These are phyloP conservation scores for Neopestalotiopsis sp. DNA, from an alignment of 2,329 filamentous ascomycete genomes.

Conservation along the genomic window DNA sequence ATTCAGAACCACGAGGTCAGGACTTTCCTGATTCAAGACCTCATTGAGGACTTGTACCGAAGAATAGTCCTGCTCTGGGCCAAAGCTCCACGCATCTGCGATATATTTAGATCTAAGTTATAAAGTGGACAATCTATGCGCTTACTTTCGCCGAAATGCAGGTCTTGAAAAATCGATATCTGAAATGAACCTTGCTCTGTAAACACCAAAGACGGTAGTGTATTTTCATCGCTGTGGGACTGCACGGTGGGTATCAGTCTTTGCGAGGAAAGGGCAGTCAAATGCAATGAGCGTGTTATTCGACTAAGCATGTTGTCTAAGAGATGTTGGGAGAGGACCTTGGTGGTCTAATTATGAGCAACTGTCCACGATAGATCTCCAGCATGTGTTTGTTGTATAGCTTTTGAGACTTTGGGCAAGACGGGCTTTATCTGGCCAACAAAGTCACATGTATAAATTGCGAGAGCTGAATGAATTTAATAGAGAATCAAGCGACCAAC, in stretches of 20 bases:
- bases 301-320: not conserved
- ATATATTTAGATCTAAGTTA: not conserved
- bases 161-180: not conserved
- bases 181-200: not conserved
- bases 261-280: not conserved
- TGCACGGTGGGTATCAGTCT: not conserved
- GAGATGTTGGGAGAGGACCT: not conserved
- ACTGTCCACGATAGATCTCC: no score
- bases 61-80: conserved; percentile 59
- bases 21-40: conserved; percentile 60
- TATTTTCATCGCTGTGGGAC: not conserved
- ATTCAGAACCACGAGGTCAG: conserved; percentile 70
- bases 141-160: not conserved
- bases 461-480: no score
- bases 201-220: not conserved
- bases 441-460: no score
- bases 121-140: not conserved
- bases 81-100: conserved; percentile 47
- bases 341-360: not conserved
- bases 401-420: no score
- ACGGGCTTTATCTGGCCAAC: no score
- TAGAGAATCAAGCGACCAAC: no score
- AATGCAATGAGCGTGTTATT: not conserved
- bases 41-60: conserved; percentile 60
- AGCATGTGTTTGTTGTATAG: no score